Evolutionary conservation across 2,329 filamentous ascomycete genomes (phyloP).

Genomic region (Corinectria fuckeliana): DNA sequence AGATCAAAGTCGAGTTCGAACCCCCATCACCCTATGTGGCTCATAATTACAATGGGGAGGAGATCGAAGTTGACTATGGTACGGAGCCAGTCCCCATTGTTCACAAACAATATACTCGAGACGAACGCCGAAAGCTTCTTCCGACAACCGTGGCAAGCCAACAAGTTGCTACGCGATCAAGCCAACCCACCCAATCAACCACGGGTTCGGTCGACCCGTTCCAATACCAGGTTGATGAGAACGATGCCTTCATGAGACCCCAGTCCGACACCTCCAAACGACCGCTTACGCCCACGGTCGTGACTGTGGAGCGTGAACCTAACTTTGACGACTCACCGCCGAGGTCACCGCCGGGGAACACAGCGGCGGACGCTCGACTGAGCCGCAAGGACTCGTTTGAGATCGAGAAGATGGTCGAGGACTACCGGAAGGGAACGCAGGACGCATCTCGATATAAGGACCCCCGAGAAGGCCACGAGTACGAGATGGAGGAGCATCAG

Average conservation of each 20-base stretch:
- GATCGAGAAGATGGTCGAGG: conserved; percentile 45
- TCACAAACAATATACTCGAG: conserved; percentile 31
- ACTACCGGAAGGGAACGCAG: conserved; percentile 35
- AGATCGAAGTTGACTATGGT: neutral
- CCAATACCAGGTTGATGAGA: conserved; percentile 61
- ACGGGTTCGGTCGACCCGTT: conserved; percentile 60
- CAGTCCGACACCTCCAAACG: conserved; percentile 46
- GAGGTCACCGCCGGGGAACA: conserved; percentile 34
- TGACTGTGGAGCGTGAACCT: conserved; percentile 62
- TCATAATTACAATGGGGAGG: neutral
- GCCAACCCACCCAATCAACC: conserved; percentile 31
- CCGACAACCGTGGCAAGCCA: conserved; percentile 38
- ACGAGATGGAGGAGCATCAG: conserved; percentile 50
- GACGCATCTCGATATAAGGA: conserved; percentile 26
- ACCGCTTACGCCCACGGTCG: conserved; percentile 56
- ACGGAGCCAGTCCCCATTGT: conserved; percentile 39
- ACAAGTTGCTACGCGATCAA: conserved; percentile 35
- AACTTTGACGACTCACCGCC: conserved; percentile 51
- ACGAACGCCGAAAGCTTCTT: conserved; percentile 38
- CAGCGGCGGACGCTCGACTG: conserved; percentile 46
- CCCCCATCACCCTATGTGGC: neutral
- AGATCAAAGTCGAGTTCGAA: conserved; percentile 39
- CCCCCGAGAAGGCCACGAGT: conserved; percentile 31
- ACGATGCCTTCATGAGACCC: conserved; percentile 59
- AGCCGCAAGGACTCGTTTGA: conserved; percentile 60